Conservation (phyloP, 805 yeast genomes). For the Yamadazyma endophytica region DNA sequence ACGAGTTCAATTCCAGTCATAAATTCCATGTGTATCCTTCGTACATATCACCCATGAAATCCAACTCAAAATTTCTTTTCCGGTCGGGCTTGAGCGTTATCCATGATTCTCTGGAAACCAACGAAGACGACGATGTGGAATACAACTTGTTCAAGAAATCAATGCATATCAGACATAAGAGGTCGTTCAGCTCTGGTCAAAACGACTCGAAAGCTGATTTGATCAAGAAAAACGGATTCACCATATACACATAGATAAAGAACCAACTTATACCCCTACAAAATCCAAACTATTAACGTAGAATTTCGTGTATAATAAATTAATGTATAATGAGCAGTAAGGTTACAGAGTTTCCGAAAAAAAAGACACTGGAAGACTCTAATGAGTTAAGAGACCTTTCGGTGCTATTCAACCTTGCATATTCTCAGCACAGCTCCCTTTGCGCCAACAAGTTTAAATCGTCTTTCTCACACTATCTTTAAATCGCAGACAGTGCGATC, state of each 20-base stretch:
- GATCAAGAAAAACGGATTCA: slow-evolving; percentile 25
- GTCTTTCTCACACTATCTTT: too few relatives aligned
- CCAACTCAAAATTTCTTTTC: slow-evolving; percentile 11
- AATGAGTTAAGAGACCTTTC: too few relatives aligned
- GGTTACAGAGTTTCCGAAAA: too few relatives aligned
- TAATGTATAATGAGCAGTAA: too few relatives aligned
- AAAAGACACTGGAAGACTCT: too few relatives aligned
- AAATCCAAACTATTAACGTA: too few relatives aligned
- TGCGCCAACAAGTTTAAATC: too few relatives aligned
- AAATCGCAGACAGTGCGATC: neutral
- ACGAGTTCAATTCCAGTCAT: slow-evolving; percentile 13
- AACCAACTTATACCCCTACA: too few relatives aligned
- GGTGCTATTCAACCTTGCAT: too few relatives aligned
- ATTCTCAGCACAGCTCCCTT: too few relatives aligned
- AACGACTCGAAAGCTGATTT: slow-evolving; percentile 31
- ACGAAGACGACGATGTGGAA: slow-evolving; percentile 20
- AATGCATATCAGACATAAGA: slow-evolving; percentile 19
- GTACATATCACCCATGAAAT: slow-evolving; percentile 12
- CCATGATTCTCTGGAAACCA: slow-evolving; percentile 9
- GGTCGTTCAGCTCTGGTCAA: slow-evolving; percentile 37
- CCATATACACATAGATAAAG: too few relatives aligned
- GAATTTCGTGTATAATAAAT: too few relatives aligned
- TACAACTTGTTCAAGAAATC: slow-evolving; percentile 17
- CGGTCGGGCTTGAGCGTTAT: slow-evolving; percentile 8
- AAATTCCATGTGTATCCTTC: slow-evolving; percentile 11